Conservation (phyloP, 2,329 filamentous ascomycete species). For the Calonectria hawksworthii region DNA sequence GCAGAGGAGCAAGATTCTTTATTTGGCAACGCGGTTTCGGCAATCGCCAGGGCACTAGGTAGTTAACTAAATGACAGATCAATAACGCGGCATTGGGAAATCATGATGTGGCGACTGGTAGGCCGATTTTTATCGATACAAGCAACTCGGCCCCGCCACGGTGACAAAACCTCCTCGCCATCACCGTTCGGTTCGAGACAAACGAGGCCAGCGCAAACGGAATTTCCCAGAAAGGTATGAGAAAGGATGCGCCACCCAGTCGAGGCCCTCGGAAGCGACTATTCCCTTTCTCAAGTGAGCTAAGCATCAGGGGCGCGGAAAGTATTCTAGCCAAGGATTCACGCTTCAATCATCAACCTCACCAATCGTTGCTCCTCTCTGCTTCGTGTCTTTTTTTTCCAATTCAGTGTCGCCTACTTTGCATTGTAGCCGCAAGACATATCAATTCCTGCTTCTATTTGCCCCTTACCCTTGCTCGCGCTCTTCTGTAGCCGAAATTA, state of each 20-base stretch:
- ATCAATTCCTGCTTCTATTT: not conserved
- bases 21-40: not conserved
- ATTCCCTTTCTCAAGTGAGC: not conserved
- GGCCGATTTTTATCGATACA: not conserved
- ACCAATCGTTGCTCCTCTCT: not conserved
- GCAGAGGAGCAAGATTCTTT: not conserved
- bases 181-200: not conserved
- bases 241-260: not conserved
- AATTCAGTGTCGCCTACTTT: not conserved
- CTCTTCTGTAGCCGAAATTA: not conserved
- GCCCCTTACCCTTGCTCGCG: not conserved
- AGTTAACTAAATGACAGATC: not conserved
- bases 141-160: conserved; percentile 3
- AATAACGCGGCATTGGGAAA: not conserved
- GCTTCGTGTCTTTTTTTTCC: not conserved
- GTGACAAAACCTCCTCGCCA: conserved; percentile 1
- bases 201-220: not conserved
- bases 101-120: conserved; percentile 13
- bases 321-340: not conserved
- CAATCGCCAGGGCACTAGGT: not conserved
- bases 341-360: not conserved
- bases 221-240: not conserved
- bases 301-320: not conserved
- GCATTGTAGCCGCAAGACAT: not conserved
- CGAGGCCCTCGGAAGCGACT: not conserved